These are phyloP conservation scores for Adansonia rubrostipa DNA, from an alignment of 441 rosid genomes.

Conservation along the genomic window DNA sequence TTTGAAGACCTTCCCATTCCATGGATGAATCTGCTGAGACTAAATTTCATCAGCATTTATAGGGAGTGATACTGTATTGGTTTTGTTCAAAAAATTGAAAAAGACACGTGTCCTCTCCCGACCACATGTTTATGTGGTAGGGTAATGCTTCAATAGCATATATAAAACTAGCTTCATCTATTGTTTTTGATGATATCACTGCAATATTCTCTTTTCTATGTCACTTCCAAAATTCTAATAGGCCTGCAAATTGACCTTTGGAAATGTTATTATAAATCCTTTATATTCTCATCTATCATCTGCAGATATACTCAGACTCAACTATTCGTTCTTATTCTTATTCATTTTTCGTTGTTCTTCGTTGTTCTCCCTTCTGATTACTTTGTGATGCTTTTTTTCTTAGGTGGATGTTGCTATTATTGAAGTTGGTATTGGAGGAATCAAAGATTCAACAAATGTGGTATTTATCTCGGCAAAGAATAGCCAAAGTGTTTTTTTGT, in stretches of 20 bases:
- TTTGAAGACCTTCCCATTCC: too few relatives aligned
- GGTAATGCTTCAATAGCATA: not conserved
- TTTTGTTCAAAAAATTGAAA: not conserved
- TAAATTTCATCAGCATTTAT: not conserved
- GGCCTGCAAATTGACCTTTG: not conserved
- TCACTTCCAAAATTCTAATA: not conserved
- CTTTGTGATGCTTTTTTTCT: not conserved
- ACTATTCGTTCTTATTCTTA: not conserved
- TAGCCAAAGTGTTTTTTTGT: not conserved
- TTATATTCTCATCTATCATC: not conserved
- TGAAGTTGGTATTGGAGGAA: slow-evolving; percentile 93
- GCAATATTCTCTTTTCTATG: not conserved
- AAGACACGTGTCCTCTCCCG: not conserved
- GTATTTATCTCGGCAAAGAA: slow-evolving; percentile 45
- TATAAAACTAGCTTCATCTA: not conserved
- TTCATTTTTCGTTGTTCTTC: not conserved
- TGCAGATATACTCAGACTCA: not conserved
- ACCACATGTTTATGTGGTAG: not conserved
- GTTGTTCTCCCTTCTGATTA: not conserved
- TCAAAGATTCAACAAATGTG: slow-evolving; percentile 80
- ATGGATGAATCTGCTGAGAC: too few relatives aligned
- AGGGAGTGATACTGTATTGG: not conserved
- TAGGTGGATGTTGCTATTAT: slow-evolving; percentile 89
- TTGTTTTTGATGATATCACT: not conserved
- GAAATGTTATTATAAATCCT: not conserved